Evolutionary conservation across 805 yeast species (phyloP).

Genomic region (Blastobotrys mokoenaii): DNA sequence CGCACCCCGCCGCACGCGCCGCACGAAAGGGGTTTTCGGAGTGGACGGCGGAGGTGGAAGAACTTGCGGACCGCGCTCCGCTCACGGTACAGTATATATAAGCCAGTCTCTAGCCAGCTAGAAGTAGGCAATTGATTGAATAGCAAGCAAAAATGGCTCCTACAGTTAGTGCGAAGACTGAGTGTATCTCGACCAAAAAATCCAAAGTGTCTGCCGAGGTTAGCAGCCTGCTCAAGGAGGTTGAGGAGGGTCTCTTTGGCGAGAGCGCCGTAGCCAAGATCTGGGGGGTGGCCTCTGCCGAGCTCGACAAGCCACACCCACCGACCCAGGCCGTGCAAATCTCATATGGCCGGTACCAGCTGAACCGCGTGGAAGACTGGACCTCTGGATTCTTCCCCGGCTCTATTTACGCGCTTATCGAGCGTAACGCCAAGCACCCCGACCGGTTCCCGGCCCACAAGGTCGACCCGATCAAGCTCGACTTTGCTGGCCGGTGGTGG

Average conservation of each 20-base stretch:
- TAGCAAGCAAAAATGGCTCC: too few species aligned
- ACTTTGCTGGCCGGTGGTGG: constrained; percentile 9
- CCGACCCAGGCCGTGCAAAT: not conserved
- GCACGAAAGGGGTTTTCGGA: too few species aligned
- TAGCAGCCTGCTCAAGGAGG: not conserved
- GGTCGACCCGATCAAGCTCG: constrained; percentile 1
- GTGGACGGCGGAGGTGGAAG: too few species aligned
- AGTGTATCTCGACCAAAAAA: too few species aligned
- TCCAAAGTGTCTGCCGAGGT: not conserved
- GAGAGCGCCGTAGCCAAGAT: constrained; percentile 11
- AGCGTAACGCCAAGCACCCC: constrained; percentile 6
- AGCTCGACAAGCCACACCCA: constrained; percentile 8
- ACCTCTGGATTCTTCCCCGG: constrained; percentile 1
- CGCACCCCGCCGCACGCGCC: too few species aligned
- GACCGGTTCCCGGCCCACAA: not conserved
- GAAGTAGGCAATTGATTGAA: too few species aligned
- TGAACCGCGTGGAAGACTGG: not conserved
- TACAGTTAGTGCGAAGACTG: too few species aligned
- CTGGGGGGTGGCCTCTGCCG: constrained; percentile 13
- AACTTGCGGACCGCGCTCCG: too few species aligned
- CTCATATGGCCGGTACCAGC: not conserved
- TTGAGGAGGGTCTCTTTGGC: not conserved
- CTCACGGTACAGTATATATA: too few species aligned
- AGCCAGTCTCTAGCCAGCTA: too few species aligned
- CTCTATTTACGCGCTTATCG: not conserved